Evolutionary conservation across 2,329 filamentous ascomycete species (phyloP), one percentile per base, ranked within the genome.

Genomic region (Fusarium odoratissimum): DNA sequence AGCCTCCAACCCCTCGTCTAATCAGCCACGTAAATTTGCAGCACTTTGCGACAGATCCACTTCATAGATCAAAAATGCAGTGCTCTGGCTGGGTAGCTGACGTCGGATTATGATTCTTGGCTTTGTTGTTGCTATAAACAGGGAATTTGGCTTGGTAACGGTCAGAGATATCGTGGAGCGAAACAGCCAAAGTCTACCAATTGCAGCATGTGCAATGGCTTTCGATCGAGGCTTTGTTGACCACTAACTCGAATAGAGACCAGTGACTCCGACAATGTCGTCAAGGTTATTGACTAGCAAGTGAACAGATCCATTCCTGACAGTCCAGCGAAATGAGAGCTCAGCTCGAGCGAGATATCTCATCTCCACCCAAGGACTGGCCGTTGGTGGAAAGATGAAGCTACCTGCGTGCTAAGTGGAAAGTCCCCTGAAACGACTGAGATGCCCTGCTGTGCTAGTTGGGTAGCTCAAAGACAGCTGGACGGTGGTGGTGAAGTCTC

Each of bases 21-120:
- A 62, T 71, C 72, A 76, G 75, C 73, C 73, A 76, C 75, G 60
- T 65, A 71, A 77, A 76, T 75, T 76, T 75, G 64, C 58, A 63
- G 66, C 66, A 63, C 59, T 62, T 56, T 68, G 51, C 45, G 44
- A 64, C 54, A 68, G 41, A 67, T 61, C 57, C 67, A 64, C 59
- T 68, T 59, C n/a, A 45, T 17, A 55, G 58, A 68, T 64, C 59
- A 59, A 46, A 57, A 64, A 64, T 51, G 49, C 67, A 63, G 51
- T 52, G 35, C 35, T 72, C 46, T 73, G 49, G 51, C 60, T 67
- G 57, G 51, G 51, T 69, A 64, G 51, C 59, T 72, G 61, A 61
- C 56, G 61, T 73, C 70, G 70, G 56, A 63, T 64, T 71, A 52
- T 48, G 46, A 46, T 73, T 63, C 52, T 67, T 73, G 66, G 66